Evolutionary conservation across 2,329 filamentous ascomycete genomes (phyloP).

Genomic region (Ciborinia camelliae): DNA sequence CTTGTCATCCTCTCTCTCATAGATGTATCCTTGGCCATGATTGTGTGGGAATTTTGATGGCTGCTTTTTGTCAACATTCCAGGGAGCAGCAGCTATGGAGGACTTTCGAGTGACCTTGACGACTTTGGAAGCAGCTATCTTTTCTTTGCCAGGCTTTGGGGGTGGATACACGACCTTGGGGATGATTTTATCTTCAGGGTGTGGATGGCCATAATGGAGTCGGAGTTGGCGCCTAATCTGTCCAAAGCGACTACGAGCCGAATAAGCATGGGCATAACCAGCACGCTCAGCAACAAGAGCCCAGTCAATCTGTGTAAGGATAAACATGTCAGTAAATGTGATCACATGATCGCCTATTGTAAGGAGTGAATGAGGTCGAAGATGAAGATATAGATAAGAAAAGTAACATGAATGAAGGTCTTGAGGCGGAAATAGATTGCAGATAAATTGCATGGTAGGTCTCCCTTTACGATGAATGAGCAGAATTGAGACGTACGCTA

Average conservation of each 20-base stretch:
- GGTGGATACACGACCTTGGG: background rate
- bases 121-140: too few relatives aligned
- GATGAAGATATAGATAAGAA: background rate
- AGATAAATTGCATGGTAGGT: background rate
- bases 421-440: background rate
- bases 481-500: slow-evolving; percentile 22
- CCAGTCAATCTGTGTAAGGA: slow-evolving; percentile 42
- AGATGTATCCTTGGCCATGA: background rate
- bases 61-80: background rate
- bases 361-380: background rate
- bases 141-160: background rate
- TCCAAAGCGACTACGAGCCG: slow-evolving; percentile 48
- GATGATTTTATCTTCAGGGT: background rate
- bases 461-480: background rate
- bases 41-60: background rate
- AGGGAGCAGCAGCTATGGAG: background rate
- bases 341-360: slow-evolving; percentile 2
- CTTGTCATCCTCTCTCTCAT: background rate
- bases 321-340: background rate
- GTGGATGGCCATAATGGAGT: background rate
- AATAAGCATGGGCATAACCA: slow-evolving; percentile 46
- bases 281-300: slow-evolving; percentile 43
- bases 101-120: background rate
- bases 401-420: background rate
- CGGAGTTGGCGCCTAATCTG: slow-evolving; percentile 50